These are phyloP conservation scores for Pontederia crassipes DNA, from an alignment of 176 grass and related monocot species.

Conservation along the genomic window DNA sequence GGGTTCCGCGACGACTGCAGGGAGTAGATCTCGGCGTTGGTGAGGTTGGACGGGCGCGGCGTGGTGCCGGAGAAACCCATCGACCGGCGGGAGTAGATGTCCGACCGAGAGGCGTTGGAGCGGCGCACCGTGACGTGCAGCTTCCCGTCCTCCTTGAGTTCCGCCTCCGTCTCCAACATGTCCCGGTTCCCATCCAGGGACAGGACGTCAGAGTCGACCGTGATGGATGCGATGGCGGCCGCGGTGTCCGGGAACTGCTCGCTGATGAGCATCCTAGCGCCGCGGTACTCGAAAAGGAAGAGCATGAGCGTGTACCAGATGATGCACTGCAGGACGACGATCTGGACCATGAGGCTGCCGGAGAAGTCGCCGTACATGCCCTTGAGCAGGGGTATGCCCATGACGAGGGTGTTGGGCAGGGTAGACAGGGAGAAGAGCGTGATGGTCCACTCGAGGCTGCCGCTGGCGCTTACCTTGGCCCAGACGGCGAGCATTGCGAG, in stretches of 20 bases:
- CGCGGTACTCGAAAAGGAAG: slow-evolving; percentile 43
- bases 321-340: slow-evolving; percentile 96
- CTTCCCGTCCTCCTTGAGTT: slow-evolving; percentile 9
- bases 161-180: slow-evolving; percentile 3
- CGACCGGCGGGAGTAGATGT: background rate
- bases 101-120: slow-evolving; percentile 11
- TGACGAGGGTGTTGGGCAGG: slow-evolving; percentile 94
- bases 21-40: slow-evolving; percentile 83
- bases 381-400: slow-evolving; percentile 94
- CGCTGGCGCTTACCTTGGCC: slow-evolving; percentile 46
- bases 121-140: slow-evolving; percentile 9
- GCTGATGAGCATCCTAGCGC: background rate
- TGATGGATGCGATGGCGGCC: slow-evolving; percentile 9
- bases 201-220: slow-evolving; percentile 1
- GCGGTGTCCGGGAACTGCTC: slow-evolving; percentile 13
- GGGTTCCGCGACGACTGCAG: slow-evolving; percentile 87
- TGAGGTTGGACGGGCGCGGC: slow-evolving; percentile 60
- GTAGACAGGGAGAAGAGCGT: slow-evolving; percentile 97
- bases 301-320: slow-evolving; percentile 99
- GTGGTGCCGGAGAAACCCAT: slow-evolving; percentile 10
- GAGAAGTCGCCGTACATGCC: slow-evolving; percentile 93
- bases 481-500: slow-evolving; percentile 63
- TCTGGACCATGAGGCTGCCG: slow-evolving; percentile 86
- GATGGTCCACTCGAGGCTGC: slow-evolving; percentile 98
- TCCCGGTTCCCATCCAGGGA: slow-evolving; percentile 1